Evolutionary conservation across 2,329 filamentous ascomycete species (phyloP).

Genomic region (Bertia moriformis): DNA sequence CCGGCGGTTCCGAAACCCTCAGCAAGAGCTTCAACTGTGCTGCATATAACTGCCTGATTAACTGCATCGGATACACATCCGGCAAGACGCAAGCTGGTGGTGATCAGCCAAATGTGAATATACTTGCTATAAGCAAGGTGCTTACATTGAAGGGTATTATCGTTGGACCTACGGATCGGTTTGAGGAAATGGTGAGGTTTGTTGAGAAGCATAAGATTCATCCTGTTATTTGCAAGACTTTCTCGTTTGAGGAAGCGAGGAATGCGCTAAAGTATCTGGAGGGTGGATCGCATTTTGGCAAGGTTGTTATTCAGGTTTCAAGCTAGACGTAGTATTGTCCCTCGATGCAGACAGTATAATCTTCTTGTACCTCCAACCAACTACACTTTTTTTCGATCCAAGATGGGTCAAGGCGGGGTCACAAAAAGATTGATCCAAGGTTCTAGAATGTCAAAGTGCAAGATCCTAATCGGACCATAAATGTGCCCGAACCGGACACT

Average conservation of each 20-base stretch:
- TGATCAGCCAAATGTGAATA: conserved; percentile 9
- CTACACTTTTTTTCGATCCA: no score
- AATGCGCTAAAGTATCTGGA: conserved; percentile 25
- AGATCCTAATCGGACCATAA: no score
- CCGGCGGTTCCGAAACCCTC: conserved; percentile 22
- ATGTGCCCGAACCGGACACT: no score
- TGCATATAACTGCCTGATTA: conserved; percentile 23
- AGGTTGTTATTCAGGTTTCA: conserved; percentile 13
- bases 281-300: conserved; percentile 19
- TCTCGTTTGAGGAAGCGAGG: conserved; percentile 26
- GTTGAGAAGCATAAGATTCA: conserved; percentile 26
- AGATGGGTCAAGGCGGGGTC: no score
- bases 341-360: no score
- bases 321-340: no score
- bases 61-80: conserved; percentile 20
- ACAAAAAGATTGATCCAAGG: no score
- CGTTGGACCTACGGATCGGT: conserved; percentile 27
- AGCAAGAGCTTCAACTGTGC: conserved; percentile 21
- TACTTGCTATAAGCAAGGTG: no score
- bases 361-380: no score
- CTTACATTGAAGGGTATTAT: conserved; percentile 24
- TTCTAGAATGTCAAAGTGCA: no score
- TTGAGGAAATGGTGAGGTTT: conserved; percentile 34
- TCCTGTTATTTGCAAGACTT: conserved; percentile 30
- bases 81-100: conserved; percentile 5